phyloP scores from a whole-genome alignment of 2,329 filamentous ascomycete species.

The Fonsecaea monophora region DNA sequence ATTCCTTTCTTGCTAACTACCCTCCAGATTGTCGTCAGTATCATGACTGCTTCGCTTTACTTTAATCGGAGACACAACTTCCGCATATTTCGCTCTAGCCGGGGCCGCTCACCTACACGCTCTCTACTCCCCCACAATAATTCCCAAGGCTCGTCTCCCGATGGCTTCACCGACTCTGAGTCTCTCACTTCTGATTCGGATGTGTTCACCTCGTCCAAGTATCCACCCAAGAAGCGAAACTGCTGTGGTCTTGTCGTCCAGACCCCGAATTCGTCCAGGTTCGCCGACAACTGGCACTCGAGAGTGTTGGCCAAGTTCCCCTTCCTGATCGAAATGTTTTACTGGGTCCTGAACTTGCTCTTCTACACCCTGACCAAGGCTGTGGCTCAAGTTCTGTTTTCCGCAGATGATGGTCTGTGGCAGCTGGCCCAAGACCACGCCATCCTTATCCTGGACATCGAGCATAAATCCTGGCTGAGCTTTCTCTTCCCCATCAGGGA shows the following conservation, averaged over 20 bases:
- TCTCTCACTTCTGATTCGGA: constrained; percentile 48
- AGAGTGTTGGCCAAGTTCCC: constrained; percentile 71
- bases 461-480: constrained; percentile 42
- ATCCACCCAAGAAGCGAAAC: constrained; percentile 58
- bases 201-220: constrained; percentile 46
- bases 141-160: constrained; percentile 32
- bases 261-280: constrained; percentile 68
- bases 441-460: constrained; percentile 32
- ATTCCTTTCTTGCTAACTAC: constrained; percentile 4
- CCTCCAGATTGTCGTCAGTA: constrained; percentile 57
- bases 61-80: constrained; percentile 56
- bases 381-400: constrained; percentile 59
- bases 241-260: constrained; percentile 60
- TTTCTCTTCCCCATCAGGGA: constrained; percentile 52
- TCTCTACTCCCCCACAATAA: constrained; percentile 31
- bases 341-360: constrained; percentile 71
- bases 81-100: constrained; percentile 47
- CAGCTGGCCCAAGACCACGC: constrained; percentile 55
- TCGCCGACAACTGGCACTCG: constrained; percentile 65
- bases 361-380: constrained; percentile 68
- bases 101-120: constrained; percentile 36
- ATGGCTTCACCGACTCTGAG: constrained; percentile 39
- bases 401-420: constrained; percentile 55
- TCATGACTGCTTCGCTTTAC: constrained; percentile 58
- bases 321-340: constrained; percentile 76